Evolutionary conservation across 1,139 yeast genomes (phyloP).

Genomic region (Protomyces pachydermus): DNA sequence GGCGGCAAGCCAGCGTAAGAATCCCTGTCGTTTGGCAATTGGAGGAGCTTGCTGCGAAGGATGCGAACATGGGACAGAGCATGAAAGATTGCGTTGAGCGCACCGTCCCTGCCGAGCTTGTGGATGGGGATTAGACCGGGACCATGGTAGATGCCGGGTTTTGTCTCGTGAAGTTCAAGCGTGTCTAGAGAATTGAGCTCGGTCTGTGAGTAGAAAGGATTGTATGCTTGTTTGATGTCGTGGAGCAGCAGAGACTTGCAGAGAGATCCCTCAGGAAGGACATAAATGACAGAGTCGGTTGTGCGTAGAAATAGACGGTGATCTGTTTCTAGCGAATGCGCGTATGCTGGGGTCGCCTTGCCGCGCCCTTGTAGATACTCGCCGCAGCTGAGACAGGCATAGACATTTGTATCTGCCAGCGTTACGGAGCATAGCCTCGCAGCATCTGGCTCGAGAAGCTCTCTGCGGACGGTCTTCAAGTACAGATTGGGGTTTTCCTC

Average conservation of each 20-base stretch:
- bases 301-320: slow-evolving; percentile 64
- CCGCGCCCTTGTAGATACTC: slow-evolving; percentile 63
- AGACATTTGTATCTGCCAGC: slow-evolving; percentile 56
- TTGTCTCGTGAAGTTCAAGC: slow-evolving; percentile 37
- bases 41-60: slow-evolving; percentile 51
- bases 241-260: slow-evolving; percentile 43
- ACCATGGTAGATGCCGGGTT: slow-evolving; percentile 33
- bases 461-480: slow-evolving; percentile 54
- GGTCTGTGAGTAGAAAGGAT: slow-evolving; percentile 48
- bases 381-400: slow-evolving; percentile 72
- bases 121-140: slow-evolving; percentile 62
- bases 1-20: slow-evolving; percentile 30
- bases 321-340: slow-evolving; percentile 56
- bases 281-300: slow-evolving; percentile 47
- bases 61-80: slow-evolving; percentile 52
- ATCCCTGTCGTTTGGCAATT: slow-evolving; percentile 32
- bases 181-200: slow-evolving; percentile 36
- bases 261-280: slow-evolving; percentile 58
- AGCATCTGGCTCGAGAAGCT: slow-evolving; percentile 61
- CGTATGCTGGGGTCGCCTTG: slow-evolving; percentile 58
- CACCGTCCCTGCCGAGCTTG: slow-evolving; percentile 49
- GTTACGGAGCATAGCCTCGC: slow-evolving; percentile 64
- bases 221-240: slow-evolving; percentile 51
- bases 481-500: slow-evolving; percentile 38
- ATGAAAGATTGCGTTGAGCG: slow-evolving; percentile 56